Conservation (phyloP, 208 protist genomes). For the Lotmaria passim region DNA sequence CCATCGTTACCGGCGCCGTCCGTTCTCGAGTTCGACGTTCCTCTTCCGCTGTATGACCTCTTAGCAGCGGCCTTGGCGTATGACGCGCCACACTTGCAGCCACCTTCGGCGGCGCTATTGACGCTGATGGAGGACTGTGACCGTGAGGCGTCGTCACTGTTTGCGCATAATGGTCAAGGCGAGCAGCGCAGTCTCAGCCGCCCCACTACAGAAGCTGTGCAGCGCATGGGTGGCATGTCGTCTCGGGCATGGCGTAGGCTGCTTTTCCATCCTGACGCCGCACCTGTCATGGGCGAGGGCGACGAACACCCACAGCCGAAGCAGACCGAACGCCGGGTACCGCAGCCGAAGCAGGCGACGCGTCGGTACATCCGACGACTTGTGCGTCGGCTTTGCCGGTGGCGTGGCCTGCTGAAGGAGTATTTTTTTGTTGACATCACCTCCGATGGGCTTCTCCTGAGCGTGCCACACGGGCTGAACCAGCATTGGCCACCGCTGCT, state of each 20-base stretch:
- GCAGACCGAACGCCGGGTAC: not conserved
- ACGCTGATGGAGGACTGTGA: slow-evolving; percentile 25
- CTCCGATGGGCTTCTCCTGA: slow-evolving; percentile 45
- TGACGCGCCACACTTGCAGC: slow-evolving; percentile 44
- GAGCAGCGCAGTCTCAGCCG: no score
- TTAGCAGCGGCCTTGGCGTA: slow-evolving; percentile 57
- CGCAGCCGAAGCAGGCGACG: slow-evolving; percentile 20
- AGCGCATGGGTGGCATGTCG: slow-evolving; percentile 14
- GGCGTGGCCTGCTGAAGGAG: slow-evolving; percentile 78
- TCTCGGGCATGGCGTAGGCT: slow-evolving; percentile 19
- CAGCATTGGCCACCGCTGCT: slow-evolving; percentile 69
- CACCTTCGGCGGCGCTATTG: slow-evolving; percentile 26
- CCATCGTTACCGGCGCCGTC: slow-evolving; percentile 49
- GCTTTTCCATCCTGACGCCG: slow-evolving; percentile 9
- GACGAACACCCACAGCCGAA: not conserved
- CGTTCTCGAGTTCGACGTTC: slow-evolving; percentile 42
- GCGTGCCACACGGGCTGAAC: slow-evolving; percentile 69
- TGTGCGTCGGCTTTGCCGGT: slow-evolving; percentile 51
- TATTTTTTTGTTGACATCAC: slow-evolving; percentile 80
- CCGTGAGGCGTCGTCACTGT: not conserved
- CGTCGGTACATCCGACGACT: slow-evolving; percentile 49
- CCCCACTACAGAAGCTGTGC: slow-evolving; percentile 8
- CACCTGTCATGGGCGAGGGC: not conserved
- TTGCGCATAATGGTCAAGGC: not conserved
- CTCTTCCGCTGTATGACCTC: slow-evolving; percentile 49